Evolutionary conservation across 2,329 filamentous ascomycete species (phyloP).

Genomic region (Aspergillus fischeri): DNA sequence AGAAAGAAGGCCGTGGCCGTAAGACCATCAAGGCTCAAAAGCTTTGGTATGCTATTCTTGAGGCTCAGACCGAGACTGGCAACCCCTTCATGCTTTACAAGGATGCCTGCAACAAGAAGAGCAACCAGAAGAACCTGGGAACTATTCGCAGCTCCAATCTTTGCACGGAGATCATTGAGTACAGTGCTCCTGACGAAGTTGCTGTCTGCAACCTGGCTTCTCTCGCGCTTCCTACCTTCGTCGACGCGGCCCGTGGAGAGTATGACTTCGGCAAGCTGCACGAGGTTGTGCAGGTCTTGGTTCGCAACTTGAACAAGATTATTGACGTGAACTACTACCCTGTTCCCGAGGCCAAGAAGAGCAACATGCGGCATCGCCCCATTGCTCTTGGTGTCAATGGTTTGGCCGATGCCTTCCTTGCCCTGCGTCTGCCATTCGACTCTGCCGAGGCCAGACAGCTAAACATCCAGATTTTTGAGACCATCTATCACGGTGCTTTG

Average conservation of each 20-base stretch:
- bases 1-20: constrained; percentile 79
- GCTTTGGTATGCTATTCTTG: constrained; percentile 97
- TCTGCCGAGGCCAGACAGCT: constrained; percentile 89
- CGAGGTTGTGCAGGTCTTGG: constrained; percentile 86
- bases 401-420: constrained; percentile 96
- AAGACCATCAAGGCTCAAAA: constrained; percentile 96
- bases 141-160: constrained; percentile 98
- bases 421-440: constrained; percentile 93
- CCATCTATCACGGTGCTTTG: constrained; percentile 93
- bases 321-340: constrained; percentile 99
- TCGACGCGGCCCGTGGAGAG: constrained; percentile 76
- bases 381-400: constrained; percentile 97
- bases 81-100: constrained; percentile 99
- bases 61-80: constrained; percentile 97
- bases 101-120: constrained; percentile 97
- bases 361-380: constrained; percentile 95
- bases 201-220: constrained; percentile 98
- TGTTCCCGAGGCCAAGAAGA: constrained; percentile 87
- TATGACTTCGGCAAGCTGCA: constrained; percentile 98
- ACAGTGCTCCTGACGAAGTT: constrained; percentile 94
- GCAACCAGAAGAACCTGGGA: constrained; percentile 99
- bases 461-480: constrained; percentile 99
- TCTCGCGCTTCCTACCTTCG: constrained; percentile 82
- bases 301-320: constrained; percentile 95
- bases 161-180: constrained; percentile 98